Percentiles rank a stretch among this genome's conserved stretches.
Conservation (phyloP, 768 basidiomycete genomes). For the Pholiota conissans region DNA sequence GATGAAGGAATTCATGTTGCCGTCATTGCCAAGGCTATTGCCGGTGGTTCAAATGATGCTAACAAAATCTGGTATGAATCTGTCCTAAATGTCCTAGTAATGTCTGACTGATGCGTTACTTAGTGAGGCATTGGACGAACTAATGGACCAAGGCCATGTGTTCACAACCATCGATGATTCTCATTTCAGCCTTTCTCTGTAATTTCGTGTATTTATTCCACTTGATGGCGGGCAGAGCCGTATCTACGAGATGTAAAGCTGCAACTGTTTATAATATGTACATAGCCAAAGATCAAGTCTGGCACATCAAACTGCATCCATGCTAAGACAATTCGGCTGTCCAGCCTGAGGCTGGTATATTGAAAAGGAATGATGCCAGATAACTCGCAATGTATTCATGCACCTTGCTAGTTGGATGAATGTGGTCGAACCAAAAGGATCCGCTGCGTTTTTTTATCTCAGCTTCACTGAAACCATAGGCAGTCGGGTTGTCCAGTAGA, state of each 20-base stretch:
- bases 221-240: background rate
- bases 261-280: background rate
- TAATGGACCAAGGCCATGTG: slow-evolving; percentile 80
- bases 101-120: background rate
- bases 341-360: slow-evolving; percentile 10
- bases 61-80: slow-evolving; percentile 56
- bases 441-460: slow-evolving; percentile 36
- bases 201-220: background rate
- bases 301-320: background rate
- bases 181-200: slow-evolving; percentile 64
- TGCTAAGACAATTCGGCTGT: no score
- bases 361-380: slow-evolving; percentile 37
- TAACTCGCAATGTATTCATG: slow-evolving; percentile 49
- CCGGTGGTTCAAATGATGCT: slow-evolving; percentile 43
- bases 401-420: slow-evolving; percentile 54
- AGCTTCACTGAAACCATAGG: slow-evolving; percentile 35
- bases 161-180: slow-evolving; percentile 83
- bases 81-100: background rate
- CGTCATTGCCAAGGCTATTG: slow-evolving; percentile 67
- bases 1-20: slow-evolving; percentile 76
- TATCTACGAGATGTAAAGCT: background rate
- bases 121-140: slow-evolving; percentile 72
- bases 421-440: slow-evolving; percentile 48
- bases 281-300: background rate
- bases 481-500: slow-evolving; percentile 45